phyloP scores from a whole-genome alignment of 2,329 filamentous ascomycete species.

The Ceratocystis variospora region DNA sequence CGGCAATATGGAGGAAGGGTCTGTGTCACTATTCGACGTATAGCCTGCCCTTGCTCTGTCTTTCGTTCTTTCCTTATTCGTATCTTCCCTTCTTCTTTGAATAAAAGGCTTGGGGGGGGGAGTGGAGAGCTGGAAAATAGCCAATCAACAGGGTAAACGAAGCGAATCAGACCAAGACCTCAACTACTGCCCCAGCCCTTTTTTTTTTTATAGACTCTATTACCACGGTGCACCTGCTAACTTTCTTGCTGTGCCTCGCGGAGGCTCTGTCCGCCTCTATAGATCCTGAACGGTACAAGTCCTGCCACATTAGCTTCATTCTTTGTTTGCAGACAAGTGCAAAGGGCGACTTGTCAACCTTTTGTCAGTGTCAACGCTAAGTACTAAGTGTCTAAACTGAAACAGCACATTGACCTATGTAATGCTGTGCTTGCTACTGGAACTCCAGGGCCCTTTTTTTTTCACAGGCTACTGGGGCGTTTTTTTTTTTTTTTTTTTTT shows the following conservation, averaged over 20 bases:
- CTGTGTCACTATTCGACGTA: neutral
- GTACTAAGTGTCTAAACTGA: neutral
- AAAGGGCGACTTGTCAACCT: neutral
- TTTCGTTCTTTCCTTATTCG: neutral
- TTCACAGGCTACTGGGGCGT: no score
- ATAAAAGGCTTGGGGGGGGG: neutral
- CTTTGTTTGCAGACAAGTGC: neutral
- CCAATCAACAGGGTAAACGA: neutral
- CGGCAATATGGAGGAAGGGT: neutral
- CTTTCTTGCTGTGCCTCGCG: neutral
- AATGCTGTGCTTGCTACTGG: neutral
- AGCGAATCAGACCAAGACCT: neutral
- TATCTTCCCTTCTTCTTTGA: neutral
- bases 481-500: neutral
- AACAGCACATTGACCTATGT: neutral
- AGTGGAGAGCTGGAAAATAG: neutral
- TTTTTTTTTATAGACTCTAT: neutral
- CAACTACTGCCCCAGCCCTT: neutral
- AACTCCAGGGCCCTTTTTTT: no score
- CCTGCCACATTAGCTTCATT: neutral
- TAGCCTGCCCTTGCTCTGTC: neutral
- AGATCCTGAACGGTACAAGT: neutral
- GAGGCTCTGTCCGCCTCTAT: neutral
- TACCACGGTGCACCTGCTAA: neutral
- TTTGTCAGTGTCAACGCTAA: conserved; percentile 1